Base-by-base conservation (phyloP, 306 rosid genomes). In the Cucurbita ficifolia region DNA sequence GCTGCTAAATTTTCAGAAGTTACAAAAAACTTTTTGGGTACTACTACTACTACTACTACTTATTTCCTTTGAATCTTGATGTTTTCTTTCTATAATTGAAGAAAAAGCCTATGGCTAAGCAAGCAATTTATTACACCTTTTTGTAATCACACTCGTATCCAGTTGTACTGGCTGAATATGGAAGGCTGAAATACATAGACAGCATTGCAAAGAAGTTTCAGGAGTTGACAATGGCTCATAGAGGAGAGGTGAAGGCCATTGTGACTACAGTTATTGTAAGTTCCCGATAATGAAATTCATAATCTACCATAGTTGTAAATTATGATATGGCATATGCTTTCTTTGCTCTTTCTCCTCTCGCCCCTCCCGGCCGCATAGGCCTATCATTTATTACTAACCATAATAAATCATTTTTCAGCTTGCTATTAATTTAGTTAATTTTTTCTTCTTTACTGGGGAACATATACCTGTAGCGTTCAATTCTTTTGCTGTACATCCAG, bases 231-330 rank as follows among this genome's bases (percentile, higher is more conserved):
- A 94, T 89, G 97, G 99, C 96, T 46, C 88, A 91, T 42, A 89
- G 79, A 81, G 99, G 99, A 76, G 88, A 86, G 83, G 95, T 89
- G 84, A 89, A 84, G 86, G 97, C 90, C 45, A 79, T 68, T 70
- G 99, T 94, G 77, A 91, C 95, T 55, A 80, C 91, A 7, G 96
- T 94, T 55, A 62, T 91, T 79, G 99, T 94, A 86, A 89, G 99
- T 84, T 60, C 18, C 16, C 24, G 1, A 36, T 18, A 1, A 64
- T 64, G 51, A 43, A 64, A 19, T 64, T 64, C 52, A 21, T 64
- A n/a, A 40, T 42, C 36, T 43, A 11, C 52, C 52, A 64, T 64
- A 36, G 52, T 18, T 42, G 19, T 64, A 18, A 42, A 45, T 19
- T 43, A 7, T 35, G 3, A 60, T 60, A 42, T 42, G 51, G 42